A percentile compares a stretch with the other conserved stretches of the same genome.
phyloP scores from a whole-genome alignment of 164 flowering plant species.

The Taxillus chinensis region DNA sequence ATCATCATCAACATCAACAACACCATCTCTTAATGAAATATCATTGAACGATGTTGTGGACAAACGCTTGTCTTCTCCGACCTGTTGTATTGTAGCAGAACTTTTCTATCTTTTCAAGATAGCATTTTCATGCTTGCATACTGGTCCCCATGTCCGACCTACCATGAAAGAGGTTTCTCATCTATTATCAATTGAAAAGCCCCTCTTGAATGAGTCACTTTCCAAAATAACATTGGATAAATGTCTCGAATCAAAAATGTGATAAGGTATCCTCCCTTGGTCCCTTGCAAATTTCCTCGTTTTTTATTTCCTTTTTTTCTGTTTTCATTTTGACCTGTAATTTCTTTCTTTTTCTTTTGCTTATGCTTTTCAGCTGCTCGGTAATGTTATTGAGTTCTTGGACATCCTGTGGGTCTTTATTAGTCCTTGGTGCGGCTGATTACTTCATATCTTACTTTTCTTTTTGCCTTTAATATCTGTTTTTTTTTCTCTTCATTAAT shows the following conservation, averaged over 20 bases:
- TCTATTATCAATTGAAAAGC: not conserved
- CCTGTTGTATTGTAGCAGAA: not conserved
- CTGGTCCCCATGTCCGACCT: not conserved
- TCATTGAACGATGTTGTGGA: not conserved
- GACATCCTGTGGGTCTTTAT: too few species aligned
- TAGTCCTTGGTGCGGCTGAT: too few species aligned
- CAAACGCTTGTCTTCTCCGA: not conserved
- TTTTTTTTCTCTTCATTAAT: too few species aligned
- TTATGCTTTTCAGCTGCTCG: too few species aligned
- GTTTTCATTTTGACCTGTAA: too few species aligned
- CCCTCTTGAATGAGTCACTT: not conserved
- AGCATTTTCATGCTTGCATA: not conserved
- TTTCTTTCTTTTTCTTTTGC: too few species aligned
- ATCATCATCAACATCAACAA: not conserved
- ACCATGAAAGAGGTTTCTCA: not conserved
- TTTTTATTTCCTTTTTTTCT: too few species aligned
- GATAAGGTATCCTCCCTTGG: not conserved
- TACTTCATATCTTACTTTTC: too few species aligned
- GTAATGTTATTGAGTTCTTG: too few species aligned
- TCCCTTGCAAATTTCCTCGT: too few species aligned
- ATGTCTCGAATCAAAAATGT: not conserved
- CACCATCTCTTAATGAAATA: not conserved
- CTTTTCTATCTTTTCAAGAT: not conserved
- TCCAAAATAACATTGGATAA: not conserved
- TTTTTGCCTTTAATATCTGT: too few species aligned